phyloP scores from a whole-genome alignment of 257 asterid genomes.

The Solanum corneliomulleri region DNA sequence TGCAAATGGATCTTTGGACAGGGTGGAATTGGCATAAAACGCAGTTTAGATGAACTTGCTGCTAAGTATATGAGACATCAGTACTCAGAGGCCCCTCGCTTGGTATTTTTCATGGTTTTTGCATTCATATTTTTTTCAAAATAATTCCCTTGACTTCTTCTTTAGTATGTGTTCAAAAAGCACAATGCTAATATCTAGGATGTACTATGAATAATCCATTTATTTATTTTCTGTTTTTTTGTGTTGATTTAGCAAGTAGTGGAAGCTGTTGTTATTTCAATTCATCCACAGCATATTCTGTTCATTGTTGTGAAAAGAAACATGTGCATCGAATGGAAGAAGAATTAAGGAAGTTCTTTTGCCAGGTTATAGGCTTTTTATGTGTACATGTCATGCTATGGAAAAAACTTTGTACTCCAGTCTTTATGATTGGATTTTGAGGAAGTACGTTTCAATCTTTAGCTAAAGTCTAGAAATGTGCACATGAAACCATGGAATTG shows the following conservation, averaged over 20 bases:
- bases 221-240: not conserved
- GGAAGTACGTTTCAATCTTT: not conserved
- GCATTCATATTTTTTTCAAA: not conserved
- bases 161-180: not conserved
- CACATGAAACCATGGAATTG: not conserved
- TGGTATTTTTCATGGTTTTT: constrained; percentile 46
- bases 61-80: constrained; percentile 70
- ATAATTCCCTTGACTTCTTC: not conserved
- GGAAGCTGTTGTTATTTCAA: not conserved
- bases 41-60: constrained; percentile 87
- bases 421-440: not conserved
- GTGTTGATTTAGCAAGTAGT: not conserved
- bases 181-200: not conserved
- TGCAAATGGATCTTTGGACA: constrained; percentile 12
- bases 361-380: not conserved
- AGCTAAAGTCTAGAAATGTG: not conserved
- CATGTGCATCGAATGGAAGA: not conserved
- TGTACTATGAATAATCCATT: not conserved
- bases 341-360: not conserved
- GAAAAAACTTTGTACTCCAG: not conserved
- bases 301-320: not conserved
- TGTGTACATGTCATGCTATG: not conserved
- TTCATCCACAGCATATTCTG: not conserved
- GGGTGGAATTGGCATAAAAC: constrained; percentile 85
- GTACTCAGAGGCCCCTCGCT: constrained; percentile 67